Base-by-base conservation (phyloP, 148 eudicot genomes). In the Nepenthes gracilis region DNA sequence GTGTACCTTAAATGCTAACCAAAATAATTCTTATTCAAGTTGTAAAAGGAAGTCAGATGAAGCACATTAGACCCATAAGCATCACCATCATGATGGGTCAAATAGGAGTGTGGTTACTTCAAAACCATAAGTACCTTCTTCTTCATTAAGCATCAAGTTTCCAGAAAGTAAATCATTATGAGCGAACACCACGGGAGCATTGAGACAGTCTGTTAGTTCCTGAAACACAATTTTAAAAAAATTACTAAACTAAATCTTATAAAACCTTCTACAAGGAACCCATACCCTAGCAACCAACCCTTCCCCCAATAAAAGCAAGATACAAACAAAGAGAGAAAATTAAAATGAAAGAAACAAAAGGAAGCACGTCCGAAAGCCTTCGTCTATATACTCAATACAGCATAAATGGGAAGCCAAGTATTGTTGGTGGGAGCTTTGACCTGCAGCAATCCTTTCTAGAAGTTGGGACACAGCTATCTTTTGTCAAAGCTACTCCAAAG, bases 111-210 rank as follows among this genome's bases (percentile, higher is more conserved):
- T 14, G 12, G 45, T 9, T 38, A 12, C 43, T 36, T 7, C 33
- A 34, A 35, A 48, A 43, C 9, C 47, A 33, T 55, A 55, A 13
- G 37, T 80, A 93, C 99, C 96, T 71, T 82, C 80, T 35, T 82
- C 84, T 60, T 92, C 92, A 75, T 83, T 89, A 33, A 80, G 64
- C 99, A 93, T 93, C 69, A 93, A 61, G 81, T 93, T 92, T 57
- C 99, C 99, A 72, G 89, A 93, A 61, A 88, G 95, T 69, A 93
- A 69, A 70, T 93, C 96, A 70, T 93, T 93, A 77, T 93, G 99
- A 64, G 83, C 78, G 73, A 75, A 93, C 36, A 88, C 89, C 73
- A 89, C 92, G 11, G 95, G 99, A 68, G 99, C 82, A 62, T 84
- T 47, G 67, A 93, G 76, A 69, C 40, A 70, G 50, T 67, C 83